phyloP scores from a whole-genome alignment of 495 filamentous ascomycete species.

The Xylaria nigripes region DNA sequence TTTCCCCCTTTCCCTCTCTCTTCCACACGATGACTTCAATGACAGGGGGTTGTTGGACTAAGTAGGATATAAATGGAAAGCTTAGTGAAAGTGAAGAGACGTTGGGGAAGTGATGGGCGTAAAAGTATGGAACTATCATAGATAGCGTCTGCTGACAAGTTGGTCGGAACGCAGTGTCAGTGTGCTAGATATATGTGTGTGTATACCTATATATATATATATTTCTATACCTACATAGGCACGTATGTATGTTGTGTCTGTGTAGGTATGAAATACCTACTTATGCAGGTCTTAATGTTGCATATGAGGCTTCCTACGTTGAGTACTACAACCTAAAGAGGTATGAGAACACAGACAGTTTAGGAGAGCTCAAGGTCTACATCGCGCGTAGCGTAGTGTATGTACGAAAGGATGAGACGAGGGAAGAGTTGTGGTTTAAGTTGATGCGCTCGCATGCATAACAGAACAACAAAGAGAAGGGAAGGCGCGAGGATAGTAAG shows the following conservation, averaged over 20 bases:
- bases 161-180: conserved; percentile 1
- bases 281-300: conserved; percentile 19
- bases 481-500: background rate
- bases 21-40: background rate
- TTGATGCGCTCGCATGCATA: conserved; percentile 15
- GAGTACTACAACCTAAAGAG: background rate
- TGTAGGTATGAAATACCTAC: background rate
- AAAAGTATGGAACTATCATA: background rate
- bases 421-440: conserved; percentile 14
- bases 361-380: conserved; percentile 20
- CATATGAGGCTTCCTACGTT: conserved; percentile 12
- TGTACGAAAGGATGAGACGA: background rate
- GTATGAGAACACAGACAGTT: conserved; percentile 12
- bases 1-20: background rate
- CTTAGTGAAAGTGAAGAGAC: background rate
- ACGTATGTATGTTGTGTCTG: too few relatives aligned
- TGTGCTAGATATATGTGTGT: conserved; percentile 1
- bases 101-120: background rate
- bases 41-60: background rate
- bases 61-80: background rate
- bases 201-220: background rate
- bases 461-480: background rate
- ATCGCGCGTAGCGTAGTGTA: conserved; percentile 11
- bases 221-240: background rate
- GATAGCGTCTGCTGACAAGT: background rate